Conservation (phyloP, 805 yeast species). For the Pichia paraexigua region DNA sequence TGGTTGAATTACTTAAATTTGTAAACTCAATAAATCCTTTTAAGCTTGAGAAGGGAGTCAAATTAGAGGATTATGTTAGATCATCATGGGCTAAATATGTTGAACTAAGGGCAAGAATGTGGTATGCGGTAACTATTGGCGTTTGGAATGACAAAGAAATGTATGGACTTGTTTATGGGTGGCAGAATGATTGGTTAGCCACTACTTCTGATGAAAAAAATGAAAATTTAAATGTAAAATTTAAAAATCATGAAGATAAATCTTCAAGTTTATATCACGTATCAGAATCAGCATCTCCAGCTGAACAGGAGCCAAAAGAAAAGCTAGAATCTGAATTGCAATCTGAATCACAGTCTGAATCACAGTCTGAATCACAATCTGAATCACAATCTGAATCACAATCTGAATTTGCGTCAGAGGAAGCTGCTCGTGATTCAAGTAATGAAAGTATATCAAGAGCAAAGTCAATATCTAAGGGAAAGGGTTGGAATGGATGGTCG, state of each 20-base stretch:
- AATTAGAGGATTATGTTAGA: constrained; percentile 25
- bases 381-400: too few relatives aligned
- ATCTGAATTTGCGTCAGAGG: not conserved
- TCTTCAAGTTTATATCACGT: not conserved
- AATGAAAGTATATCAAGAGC: not conserved
- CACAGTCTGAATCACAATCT: too few relatives aligned
- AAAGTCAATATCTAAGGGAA: not conserved
- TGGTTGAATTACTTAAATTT: constrained; percentile 77
- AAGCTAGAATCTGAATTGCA: not conserved
- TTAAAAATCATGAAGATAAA: not conserved
- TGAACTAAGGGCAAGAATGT: constrained; percentile 61
- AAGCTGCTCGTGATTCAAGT: not conserved
- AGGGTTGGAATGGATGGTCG: constrained; percentile 9
- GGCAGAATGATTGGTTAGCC: constrained; percentile 27
- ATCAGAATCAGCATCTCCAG: not conserved
- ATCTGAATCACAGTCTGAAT: not conserved
- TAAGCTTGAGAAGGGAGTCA: not conserved
- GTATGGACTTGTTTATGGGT: constrained; percentile 26
- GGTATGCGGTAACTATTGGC: constrained; percentile 73
- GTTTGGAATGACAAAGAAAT: constrained; percentile 48
- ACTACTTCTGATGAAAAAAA: not conserved
- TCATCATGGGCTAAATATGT: constrained; percentile 50
- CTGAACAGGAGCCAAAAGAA: not conserved
- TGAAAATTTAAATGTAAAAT: not conserved
- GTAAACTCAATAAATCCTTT: constrained; percentile 23